These are phyloP conservation scores for Austroboletus niveus DNA, from an alignment of 1,284 basidiomycete genomes.

Conservation along the genomic window DNA sequence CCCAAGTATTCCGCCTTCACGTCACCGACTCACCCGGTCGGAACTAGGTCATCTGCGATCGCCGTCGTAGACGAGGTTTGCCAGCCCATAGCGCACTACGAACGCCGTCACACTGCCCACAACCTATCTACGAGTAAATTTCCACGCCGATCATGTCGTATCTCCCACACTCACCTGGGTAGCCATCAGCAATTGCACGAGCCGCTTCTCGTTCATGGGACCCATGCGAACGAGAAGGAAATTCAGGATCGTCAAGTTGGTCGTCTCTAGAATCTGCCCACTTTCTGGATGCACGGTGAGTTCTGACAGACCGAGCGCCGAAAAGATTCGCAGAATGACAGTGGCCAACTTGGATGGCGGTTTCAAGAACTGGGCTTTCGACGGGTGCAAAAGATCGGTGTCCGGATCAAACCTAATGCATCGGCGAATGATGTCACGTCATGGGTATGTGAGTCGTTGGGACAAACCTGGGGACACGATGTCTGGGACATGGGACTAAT, in stretches of 20 bases:
- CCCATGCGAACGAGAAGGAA: conserved; percentile 76
- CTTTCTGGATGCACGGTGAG: conserved; percentile 56
- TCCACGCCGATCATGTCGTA: conserved; percentile 3
- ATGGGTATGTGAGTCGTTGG: neutral
- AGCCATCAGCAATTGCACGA: conserved; percentile 71
- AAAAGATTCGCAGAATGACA: conserved; percentile 57
- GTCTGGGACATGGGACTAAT: conserved; percentile 90
- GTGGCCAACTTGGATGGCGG: conserved; percentile 52
- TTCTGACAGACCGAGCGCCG: conserved; percentile 63
- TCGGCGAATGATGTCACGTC: conserved; percentile 1
- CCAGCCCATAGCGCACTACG: conserved; percentile 82
- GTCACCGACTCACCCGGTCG: too few relatives aligned
- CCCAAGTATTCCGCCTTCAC: too few relatives aligned
- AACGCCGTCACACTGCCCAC: conserved; percentile 78
- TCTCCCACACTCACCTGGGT: conserved; percentile 57
- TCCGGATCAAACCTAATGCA: conserved; percentile 63
- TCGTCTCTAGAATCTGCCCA: conserved; percentile 63
- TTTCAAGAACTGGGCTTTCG: conserved; percentile 61
- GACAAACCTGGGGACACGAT: conserved; percentile 82
- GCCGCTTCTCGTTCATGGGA: conserved; percentile 75
- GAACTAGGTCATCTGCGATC: conserved; percentile 59
- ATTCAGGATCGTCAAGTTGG: conserved; percentile 89
- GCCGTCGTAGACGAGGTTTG: conserved; percentile 85
- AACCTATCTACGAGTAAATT: conserved; percentile 40
- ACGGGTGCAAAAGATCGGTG: conserved; percentile 75